These are phyloP conservation scores for Poterioochromonas sp. DNA, from an alignment of 352 stramenopile species.

Conservation along the genomic window DNA sequence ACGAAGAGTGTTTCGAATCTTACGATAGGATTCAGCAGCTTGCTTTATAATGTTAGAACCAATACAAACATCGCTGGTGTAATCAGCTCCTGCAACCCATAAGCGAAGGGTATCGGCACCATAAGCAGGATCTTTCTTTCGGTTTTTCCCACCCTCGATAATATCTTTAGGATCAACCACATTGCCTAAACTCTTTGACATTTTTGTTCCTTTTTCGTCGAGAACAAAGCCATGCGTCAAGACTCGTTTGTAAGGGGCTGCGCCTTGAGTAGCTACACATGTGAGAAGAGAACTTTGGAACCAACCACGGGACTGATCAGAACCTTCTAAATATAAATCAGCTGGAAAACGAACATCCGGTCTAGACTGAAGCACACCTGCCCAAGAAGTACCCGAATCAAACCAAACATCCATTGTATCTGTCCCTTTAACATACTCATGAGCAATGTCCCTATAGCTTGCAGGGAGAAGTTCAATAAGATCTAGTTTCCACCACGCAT, in stretches of 20 bases:
- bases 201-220: conserved; percentile 96
- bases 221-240: conserved; percentile 97
- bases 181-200: conserved; percentile 91
- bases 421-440: conserved; percentile 82
- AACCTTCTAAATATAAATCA: conserved; percentile 89
- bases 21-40: conserved; percentile 68
- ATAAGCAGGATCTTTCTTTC: conserved; percentile 75
- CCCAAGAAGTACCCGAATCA: conserved; percentile 82
- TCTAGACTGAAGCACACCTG: conserved; percentile 56
- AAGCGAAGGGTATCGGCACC: conserved; percentile 91
- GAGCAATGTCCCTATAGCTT: conserved; percentile 55
- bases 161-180: conserved; percentile 53
- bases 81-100: conserved; percentile 94
- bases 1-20: conserved; percentile 88
- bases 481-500: conserved; percentile 87
- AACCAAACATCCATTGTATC: conserved; percentile 99
- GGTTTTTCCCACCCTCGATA: conserved; percentile 81
- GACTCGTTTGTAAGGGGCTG: conserved; percentile 86
- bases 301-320: conserved; percentile 94
- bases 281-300: conserved; percentile 97
- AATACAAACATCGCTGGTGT: conserved; percentile 86
- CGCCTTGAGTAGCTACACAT: conserved; percentile 67
- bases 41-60: conserved; percentile 80
- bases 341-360: conserved; percentile 63
- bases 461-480: conserved; percentile 58